Conservation (phyloP, 768 basidiomycete species). For the Tulasnella sp. region DNA sequence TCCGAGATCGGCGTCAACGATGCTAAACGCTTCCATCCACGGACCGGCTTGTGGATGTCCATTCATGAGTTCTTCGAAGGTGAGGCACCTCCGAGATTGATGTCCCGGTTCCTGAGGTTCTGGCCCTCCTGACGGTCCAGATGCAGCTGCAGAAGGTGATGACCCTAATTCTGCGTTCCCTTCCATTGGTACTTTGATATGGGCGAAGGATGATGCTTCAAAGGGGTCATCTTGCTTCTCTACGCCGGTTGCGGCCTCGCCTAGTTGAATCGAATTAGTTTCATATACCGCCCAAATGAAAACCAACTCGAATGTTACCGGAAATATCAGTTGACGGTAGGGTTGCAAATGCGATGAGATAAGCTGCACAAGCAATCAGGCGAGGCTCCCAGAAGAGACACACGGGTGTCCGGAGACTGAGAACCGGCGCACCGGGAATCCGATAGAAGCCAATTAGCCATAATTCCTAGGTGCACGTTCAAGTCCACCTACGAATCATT, state of each 20-base stretch:
- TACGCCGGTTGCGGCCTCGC: background rate
- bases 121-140: background rate
- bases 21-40: conserved; percentile 9
- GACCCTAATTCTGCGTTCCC: background rate
- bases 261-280: background rate
- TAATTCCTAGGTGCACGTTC: background rate
- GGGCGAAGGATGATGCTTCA: background rate
- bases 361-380: conserved; percentile 70
- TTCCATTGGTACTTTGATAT: background rate
- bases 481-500: conserved; percentile 66
- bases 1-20: conserved; percentile 51
- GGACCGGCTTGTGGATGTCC: background rate
- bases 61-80: conserved; percentile 1
- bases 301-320: background rate
- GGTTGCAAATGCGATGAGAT: conserved; percentile 46
- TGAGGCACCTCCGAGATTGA: background rate
- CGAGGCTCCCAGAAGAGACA: conserved; percentile 62
- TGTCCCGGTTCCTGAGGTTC: background rate
- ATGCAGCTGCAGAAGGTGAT: background rate
- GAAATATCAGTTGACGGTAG: background rate
- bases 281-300: background rate
- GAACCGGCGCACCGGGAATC: background rate
- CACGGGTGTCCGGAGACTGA: conserved; percentile 69
- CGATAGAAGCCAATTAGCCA: conserved; percentile 7
- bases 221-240: background rate